Percentiles rank a stretch among this genome's conserved stretches.
Conservation (phyloP, 202 grass and related monocot genomes). For the Dendrocalamus latiflorus region DNA sequence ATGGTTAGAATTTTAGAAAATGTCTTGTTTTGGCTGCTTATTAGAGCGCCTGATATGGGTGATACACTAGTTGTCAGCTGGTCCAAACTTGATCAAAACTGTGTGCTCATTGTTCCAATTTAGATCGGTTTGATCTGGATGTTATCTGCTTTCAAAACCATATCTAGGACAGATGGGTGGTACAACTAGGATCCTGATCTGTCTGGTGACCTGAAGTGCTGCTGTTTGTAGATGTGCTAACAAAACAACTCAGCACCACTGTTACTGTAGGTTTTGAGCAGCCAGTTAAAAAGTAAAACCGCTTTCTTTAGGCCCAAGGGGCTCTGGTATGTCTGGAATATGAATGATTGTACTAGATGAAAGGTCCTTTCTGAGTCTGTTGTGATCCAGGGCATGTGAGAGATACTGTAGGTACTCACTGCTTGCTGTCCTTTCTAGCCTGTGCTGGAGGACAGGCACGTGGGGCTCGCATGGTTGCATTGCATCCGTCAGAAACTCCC, state of each 20-base stretch:
- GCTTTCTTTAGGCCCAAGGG: not conserved
- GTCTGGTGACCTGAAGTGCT: not conserved
- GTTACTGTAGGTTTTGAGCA: not conserved
- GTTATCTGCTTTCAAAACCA: not conserved
- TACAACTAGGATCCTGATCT: not conserved
- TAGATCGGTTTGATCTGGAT: not conserved
- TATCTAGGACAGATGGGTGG: not conserved
- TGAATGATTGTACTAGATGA: not conserved
- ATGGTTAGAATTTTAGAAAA: not conserved
- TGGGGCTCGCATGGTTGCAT: not conserved
- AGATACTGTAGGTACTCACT: not conserved
- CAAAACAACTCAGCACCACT: not conserved
- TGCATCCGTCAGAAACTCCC: not conserved
- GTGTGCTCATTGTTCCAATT: not conserved
- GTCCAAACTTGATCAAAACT: not conserved
- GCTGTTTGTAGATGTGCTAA: not conserved
- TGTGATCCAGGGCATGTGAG: constrained; percentile 24
- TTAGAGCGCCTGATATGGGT: not conserved
- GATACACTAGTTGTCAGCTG: not conserved
- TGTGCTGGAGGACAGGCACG: not conserved
- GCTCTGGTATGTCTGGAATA: not conserved
- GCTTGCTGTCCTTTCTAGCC: not conserved
- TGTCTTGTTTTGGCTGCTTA: not conserved
- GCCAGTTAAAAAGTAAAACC: not conserved
- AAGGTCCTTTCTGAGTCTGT: not conserved